These are phyloP conservation scores for Fraxinus sp. DNA, from an alignment of 305 asterid genomes.

Conservation along the genomic window DNA sequence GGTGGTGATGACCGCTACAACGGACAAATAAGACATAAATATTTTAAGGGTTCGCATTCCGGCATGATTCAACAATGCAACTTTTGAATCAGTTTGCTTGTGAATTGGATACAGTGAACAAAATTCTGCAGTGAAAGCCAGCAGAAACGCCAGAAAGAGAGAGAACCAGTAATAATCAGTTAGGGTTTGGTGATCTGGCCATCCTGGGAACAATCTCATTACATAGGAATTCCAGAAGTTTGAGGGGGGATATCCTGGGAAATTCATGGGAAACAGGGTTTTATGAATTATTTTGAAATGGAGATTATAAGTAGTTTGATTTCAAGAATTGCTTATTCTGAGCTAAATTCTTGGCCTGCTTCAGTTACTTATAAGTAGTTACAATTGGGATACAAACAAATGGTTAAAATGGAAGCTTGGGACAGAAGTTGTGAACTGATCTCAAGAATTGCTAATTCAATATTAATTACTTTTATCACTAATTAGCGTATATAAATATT, in stretches of 20 bases:
- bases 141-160: conserved; percentile 41
- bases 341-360: not conserved
- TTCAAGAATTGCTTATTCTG: not conserved
- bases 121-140: conserved; percentile 54
- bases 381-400: not conserved
- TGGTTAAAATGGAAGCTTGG: not conserved
- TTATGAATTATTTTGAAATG: not conserved
- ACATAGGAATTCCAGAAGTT: conserved; percentile 50
- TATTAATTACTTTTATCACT: not conserved
- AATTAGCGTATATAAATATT: not conserved
- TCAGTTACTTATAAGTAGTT: not conserved
- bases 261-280: not conserved
- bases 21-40: conserved; percentile 59
- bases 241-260: not conserved
- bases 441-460: not conserved
- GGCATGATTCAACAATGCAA: conserved; percentile 27
- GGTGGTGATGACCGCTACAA: conserved; percentile 50
- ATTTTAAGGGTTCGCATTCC: conserved; percentile 49
- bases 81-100: conserved; percentile 20
- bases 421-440: not conserved
- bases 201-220: conserved; percentile 49
- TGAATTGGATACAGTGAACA: conserved; percentile 39
- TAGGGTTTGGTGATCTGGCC: conserved; percentile 43
- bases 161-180: conserved; percentile 33
- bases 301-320: not conserved